Evolutionary conservation across 495 filamentous ascomycete genomes (phyloP).

Genomic region (Arthonia radiata): DNA sequence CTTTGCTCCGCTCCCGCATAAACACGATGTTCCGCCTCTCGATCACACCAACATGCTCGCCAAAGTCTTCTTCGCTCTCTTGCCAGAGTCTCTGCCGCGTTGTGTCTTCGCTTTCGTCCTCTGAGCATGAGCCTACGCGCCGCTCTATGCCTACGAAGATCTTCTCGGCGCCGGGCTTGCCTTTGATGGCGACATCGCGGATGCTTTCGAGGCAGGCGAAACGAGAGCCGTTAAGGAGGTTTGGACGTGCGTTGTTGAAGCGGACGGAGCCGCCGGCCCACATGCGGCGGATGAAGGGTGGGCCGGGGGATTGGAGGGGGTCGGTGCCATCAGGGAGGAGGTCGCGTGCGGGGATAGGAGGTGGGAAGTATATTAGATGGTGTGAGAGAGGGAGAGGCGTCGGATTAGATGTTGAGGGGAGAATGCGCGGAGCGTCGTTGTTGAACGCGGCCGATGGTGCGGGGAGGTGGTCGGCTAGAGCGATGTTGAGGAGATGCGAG

Average conservation of each 20-base stretch:
- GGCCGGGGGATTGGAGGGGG: constrained; percentile 35
- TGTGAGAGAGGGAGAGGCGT: constrained; percentile 9
- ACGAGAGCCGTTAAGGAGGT: constrained; percentile 20
- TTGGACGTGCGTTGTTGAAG: constrained; percentile 23
- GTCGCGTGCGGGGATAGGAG: constrained; percentile 23
- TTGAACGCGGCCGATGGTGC: constrained; percentile 3
- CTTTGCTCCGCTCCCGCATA: constrained; percentile 20
- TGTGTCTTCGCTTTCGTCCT: constrained; percentile 13
- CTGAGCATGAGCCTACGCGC: constrained; percentile 16
- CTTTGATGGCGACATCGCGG: constrained; percentile 30
- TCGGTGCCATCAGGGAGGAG: constrained; percentile 53
- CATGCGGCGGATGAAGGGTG: constrained; percentile 42
- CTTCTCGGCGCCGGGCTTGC: constrained; percentile 29
- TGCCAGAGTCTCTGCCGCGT: constrained; percentile 21
- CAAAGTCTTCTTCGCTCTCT: constrained; percentile 15
- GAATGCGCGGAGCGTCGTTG: constrained; percentile 13
- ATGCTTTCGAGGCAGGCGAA: constrained; percentile 39
- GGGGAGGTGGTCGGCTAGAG: constrained; percentile 34
- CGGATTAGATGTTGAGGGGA: constrained; percentile 10
- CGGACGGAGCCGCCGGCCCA: constrained; percentile 48
- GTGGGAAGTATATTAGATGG: constrained; percentile 38
- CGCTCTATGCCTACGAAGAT: constrained; percentile 33
- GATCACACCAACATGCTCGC: constrained; percentile 17
- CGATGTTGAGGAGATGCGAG: constrained; percentile 37
- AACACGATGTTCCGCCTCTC: constrained; percentile 37